Evolutionary conservation across 2,329 filamentous ascomycete species (phyloP).

Genomic region (Epichloe sibirici): DNA sequence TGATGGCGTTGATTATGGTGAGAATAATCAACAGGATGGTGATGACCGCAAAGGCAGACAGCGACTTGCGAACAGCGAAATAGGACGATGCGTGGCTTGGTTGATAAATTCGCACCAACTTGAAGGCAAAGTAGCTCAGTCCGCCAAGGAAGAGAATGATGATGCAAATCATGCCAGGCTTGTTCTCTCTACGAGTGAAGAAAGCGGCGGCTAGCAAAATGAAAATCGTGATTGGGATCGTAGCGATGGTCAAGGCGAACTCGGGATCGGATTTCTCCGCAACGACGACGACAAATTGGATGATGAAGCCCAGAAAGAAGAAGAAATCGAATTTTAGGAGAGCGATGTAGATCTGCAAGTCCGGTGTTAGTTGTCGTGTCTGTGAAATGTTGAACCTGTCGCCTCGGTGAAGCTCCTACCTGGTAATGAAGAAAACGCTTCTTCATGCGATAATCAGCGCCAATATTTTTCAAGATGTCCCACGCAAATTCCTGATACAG

Average conservation of each 20-base stretch:
- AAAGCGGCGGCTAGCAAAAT: constrained; percentile 77
- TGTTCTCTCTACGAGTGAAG: constrained; percentile 76
- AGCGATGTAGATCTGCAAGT: constrained; percentile 79
- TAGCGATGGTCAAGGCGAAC: constrained; percentile 75
- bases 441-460: constrained; percentile 93
- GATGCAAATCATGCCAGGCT: constrained; percentile 60
- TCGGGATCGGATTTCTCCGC: constrained; percentile 56
- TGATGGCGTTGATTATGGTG: constrained; percentile 75
- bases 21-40: constrained; percentile 80
- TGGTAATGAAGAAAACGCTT: constrained; percentile 92
- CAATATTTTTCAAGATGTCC: constrained; percentile 99
- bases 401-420: constrained; percentile 37
- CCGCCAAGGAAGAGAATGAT: constrained; percentile 82
- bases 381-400: not conserved
- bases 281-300: constrained; percentile 94
- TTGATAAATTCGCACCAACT: constrained; percentile 91
- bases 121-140: constrained; percentile 94
- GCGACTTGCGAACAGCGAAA: constrained; percentile 64
- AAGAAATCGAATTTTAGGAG: constrained; percentile 99
- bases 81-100: constrained; percentile 49
- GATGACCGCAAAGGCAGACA: constrained; percentile 89
- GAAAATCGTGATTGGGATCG: constrained; percentile 80
- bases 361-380: not conserved
- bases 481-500: constrained; percentile 97
- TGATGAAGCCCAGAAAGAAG: constrained; percentile 97